A percentile compares a stretch with the other conserved stretches of the same genome.
These are phyloP conservation scores for Stachybotrys echinatus DNA, from an alignment of 2,329 filamentous ascomycete genomes.

Conservation along the genomic window DNA sequence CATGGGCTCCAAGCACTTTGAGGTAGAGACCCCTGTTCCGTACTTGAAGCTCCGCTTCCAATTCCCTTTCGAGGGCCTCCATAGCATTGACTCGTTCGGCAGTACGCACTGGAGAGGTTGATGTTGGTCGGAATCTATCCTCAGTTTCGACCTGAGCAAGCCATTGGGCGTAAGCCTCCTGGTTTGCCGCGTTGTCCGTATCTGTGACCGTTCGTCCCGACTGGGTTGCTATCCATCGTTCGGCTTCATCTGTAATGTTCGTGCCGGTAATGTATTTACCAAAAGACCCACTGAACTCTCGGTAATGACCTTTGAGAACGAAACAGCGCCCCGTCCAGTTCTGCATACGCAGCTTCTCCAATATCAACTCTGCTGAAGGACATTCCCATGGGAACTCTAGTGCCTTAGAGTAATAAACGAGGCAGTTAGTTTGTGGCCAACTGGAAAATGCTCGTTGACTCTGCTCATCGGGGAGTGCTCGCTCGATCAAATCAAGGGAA, in stretches of 20 bases:
- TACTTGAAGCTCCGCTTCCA: constrained; percentile 43
- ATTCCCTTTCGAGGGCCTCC: constrained; percentile 38
- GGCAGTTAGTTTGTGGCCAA: constrained; percentile 40
- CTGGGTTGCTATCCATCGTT: constrained; percentile 29
- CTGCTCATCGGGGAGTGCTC: constrained; percentile 42
- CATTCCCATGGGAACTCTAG: constrained; percentile 47
- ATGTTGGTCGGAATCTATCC: constrained; percentile 29
- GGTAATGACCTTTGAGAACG: constrained; percentile 50
- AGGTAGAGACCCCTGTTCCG: constrained; percentile 39
- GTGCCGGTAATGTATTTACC: constrained; percentile 42
- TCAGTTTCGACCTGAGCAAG: constrained; percentile 37
- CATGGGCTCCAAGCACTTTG: constrained; percentile 34
- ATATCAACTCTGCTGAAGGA: constrained; percentile 39
- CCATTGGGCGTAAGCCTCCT: constrained; percentile 39
- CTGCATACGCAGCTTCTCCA: constrained; percentile 37
- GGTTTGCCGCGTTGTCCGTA: constrained; percentile 18
- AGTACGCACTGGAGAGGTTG: constrained; percentile 31
- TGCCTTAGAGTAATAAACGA: constrained; percentile 48
- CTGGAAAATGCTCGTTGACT: constrained; percentile 40
- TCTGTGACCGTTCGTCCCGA: constrained; percentile 9
- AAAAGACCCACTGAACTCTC: constrained; percentile 49
- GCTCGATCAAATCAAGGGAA: constrained; percentile 45
- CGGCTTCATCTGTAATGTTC: constrained; percentile 35
- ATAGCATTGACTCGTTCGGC: constrained; percentile 34
- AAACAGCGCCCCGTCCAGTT: constrained; percentile 49